Conservation (phyloP, 345 rosid genomes). For the Citrus reticulata region DNA sequence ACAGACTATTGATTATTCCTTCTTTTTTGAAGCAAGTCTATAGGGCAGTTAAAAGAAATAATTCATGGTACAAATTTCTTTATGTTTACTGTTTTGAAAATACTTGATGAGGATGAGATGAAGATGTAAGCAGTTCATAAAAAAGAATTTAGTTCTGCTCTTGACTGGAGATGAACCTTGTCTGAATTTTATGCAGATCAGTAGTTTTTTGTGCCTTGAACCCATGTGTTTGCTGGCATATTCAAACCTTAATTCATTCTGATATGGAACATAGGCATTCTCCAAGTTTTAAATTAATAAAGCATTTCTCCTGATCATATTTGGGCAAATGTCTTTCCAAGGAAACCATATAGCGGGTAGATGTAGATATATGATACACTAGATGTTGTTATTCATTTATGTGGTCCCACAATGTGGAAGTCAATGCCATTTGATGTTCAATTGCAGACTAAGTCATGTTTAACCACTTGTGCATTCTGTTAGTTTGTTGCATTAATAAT, state of each 20-base stretch:
- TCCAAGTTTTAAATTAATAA: neutral
- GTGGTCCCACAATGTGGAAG: neutral
- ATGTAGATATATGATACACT: neutral
- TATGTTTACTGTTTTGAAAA: neutral
- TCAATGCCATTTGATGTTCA: neutral
- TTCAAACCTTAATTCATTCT: neutral
- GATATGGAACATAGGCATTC: neutral
- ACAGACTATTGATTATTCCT: neutral
- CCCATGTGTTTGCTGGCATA: neutral
- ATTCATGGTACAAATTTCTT: neutral
- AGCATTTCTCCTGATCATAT: neutral
- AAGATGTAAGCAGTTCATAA: neutral
- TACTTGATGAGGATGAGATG: neutral
- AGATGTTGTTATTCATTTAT: neutral
- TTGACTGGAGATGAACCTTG: neutral
- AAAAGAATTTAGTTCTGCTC: neutral
- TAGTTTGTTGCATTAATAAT: neutral
- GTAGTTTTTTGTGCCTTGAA: neutral
- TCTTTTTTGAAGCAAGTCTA: neutral
- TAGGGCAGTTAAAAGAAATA: neutral
- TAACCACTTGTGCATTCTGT: neutral
- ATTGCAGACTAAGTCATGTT: neutral
- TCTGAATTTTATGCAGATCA: neutral
- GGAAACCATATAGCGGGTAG: neutral
- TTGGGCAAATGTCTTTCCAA: neutral